phyloP scores from a whole-genome alignment of 352 stramenopile species.

The Globisporangium yorkense region DNA sequence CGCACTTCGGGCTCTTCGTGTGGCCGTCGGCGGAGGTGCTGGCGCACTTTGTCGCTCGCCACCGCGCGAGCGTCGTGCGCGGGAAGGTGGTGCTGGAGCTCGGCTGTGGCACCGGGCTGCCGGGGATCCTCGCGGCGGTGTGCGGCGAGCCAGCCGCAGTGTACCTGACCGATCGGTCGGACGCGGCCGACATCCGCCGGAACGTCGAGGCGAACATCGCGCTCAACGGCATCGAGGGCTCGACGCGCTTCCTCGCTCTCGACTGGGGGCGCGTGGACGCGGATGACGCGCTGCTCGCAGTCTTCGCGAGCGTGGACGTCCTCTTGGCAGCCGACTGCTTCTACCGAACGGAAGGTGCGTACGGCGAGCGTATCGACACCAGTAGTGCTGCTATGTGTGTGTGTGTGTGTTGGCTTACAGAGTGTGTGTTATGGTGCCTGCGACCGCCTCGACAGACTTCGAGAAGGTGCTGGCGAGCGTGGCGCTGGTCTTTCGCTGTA shows the following conservation, averaged over 20 bases:
- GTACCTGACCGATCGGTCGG: constrained; percentile 45
- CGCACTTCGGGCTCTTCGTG: constrained; percentile 59
- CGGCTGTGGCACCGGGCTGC: constrained; percentile 60
- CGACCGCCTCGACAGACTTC: constrained; percentile 32
- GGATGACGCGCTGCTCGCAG: constrained; percentile 16
- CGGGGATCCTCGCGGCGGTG: constrained; percentile 46
- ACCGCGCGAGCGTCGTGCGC: constrained; percentile 17
- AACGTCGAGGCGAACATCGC: constrained; percentile 51
- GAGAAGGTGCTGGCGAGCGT: constrained; percentile 64
- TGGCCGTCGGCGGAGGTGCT: constrained; percentile 55
- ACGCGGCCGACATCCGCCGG: constrained; percentile 34
- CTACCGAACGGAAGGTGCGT: constrained; percentile 51
- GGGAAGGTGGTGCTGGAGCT: constrained; percentile 54
- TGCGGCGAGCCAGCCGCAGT: constrained; percentile 32
- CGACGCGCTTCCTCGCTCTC: constrained; percentile 36
- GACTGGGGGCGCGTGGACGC: constrained; percentile 40
- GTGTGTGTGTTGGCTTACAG: background rate
- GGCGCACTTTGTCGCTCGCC: constrained; percentile 37
- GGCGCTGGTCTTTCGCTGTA: constrained; percentile 55
- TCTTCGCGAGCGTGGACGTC: constrained; percentile 35
- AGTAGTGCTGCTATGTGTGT: background rate
- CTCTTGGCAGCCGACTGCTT: constrained; percentile 67
- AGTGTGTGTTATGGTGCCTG: background rate
- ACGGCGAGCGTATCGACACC: background rate
- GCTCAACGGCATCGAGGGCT: constrained; percentile 30